Conservation (phyloP, 768 basidiomycete species). For the Serendipita indica region DNA sequence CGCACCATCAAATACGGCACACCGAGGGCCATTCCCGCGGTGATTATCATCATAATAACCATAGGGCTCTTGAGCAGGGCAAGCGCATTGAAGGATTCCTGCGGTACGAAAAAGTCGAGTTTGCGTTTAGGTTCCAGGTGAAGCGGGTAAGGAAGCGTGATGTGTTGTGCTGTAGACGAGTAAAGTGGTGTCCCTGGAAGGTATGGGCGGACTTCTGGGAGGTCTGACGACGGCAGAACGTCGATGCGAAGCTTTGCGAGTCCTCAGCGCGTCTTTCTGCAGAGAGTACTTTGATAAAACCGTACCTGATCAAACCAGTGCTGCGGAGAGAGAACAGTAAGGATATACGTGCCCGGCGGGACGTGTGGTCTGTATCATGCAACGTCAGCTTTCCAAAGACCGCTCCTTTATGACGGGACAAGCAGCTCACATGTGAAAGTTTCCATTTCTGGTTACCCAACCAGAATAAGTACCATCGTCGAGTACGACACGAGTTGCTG, state of each 20-base stretch:
- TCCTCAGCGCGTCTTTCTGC: neutral
- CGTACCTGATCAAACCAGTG: conserved; percentile 55
- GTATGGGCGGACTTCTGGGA: conserved; percentile 46
- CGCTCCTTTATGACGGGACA: neutral
- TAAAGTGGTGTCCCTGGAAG: conserved; percentile 52
- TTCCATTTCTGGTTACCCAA: neutral
- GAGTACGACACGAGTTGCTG: neutral
- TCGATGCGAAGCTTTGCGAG: conserved; percentile 48
- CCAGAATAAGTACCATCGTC: neutral
- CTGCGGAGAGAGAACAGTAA: conserved; percentile 54
- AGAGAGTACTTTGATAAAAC: neutral
- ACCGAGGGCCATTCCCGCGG: conserved; percentile 48
- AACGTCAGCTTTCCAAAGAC: neutral
- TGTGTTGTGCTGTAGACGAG: conserved; percentile 36
- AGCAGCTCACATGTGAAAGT: neutral
- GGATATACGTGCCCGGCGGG: conserved; percentile 49
- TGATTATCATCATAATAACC: conserved; percentile 64
- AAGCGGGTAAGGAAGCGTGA: conserved; percentile 47
- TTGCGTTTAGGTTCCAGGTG: conserved; percentile 38
- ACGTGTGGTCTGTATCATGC: conserved; percentile 41
- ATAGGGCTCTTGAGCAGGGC: conserved; percentile 73
- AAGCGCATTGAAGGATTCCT: conserved; percentile 55
- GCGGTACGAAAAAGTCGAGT: conserved; percentile 51
- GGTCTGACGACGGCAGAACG: conserved; percentile 28
- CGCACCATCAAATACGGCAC: conserved; percentile 66